phyloP scores from a whole-genome alignment of 140 eudicot species.

The Anethum foeniculum region DNA sequence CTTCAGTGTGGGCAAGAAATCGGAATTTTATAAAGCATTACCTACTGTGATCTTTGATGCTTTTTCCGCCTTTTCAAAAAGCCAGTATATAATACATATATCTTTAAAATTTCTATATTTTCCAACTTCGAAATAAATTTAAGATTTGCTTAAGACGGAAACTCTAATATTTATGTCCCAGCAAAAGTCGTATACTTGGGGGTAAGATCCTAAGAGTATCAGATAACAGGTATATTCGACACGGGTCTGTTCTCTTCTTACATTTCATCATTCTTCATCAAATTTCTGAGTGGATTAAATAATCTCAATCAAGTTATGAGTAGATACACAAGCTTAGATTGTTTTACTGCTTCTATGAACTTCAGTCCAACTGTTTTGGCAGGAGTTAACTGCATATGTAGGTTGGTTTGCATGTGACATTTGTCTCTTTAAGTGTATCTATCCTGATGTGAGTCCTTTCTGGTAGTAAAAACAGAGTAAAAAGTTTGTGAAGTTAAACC shows the following conservation, averaged over 20 bases:
- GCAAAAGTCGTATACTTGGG: background rate
- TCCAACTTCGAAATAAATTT: background rate
- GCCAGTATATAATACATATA: background rate
- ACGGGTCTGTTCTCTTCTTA: no score
- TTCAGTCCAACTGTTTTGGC: background rate
- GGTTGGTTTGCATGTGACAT: background rate
- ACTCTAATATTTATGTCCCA: background rate
- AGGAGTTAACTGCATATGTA: background rate
- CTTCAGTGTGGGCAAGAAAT: background rate
- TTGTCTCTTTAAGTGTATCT: background rate
- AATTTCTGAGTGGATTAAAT: background rate
- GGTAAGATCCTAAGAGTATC: no score
- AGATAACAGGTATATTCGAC: no score
- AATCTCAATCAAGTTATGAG: no score
- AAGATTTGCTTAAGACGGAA: background rate
- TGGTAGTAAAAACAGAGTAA: background rate
- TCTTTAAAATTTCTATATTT: background rate
- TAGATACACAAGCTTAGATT: no score
- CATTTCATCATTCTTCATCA: background rate
- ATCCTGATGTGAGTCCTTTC: background rate
- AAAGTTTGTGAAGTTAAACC: background rate
- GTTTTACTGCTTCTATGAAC: background rate
- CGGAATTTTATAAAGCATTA: background rate
- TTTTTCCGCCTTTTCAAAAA: background rate
- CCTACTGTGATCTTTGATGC: background rate